phyloP scores from a whole-genome alignment of 2,329 filamentous ascomycete genomes.

The Sporothrix variecibatus region DNA sequence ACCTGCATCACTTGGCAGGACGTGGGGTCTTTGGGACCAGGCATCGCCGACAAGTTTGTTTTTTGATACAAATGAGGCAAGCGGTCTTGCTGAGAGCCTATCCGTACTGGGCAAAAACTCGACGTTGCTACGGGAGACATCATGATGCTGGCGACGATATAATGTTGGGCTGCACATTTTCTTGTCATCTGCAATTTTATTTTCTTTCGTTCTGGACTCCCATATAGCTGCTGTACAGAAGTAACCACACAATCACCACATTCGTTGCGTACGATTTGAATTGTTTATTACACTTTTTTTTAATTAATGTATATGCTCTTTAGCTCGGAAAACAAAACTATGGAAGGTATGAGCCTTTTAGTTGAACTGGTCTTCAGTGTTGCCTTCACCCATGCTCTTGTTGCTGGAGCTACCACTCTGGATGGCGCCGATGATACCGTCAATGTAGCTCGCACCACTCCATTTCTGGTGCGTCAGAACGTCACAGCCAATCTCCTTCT shows the following conservation, averaged over 20 bases:
- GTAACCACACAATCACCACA: too few species aligned
- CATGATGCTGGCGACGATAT: neutral
- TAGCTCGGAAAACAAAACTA: neutral
- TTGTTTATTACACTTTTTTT: too few species aligned
- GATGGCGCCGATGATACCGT: conserved; percentile 85
- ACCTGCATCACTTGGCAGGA: conserved; percentile 8
- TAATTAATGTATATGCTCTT: neutral
- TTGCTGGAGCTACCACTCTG: conserved; percentile 87
- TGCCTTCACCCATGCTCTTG: conserved; percentile 93
- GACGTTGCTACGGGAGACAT: neutral
- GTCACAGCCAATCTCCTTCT: conserved; percentile 89
- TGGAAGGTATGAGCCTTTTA: conserved; percentile 2
- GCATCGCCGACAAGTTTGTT: neutral
- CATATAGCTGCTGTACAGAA: too few species aligned
- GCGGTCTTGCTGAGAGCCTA: neutral
- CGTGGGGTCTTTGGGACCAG: neutral
- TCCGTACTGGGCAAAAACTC: neutral
- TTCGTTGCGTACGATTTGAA: too few species aligned
- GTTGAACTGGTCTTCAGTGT: conserved; percentile 73
- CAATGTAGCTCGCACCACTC: conserved; percentile 71
- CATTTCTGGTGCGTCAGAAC: conserved; percentile 95
- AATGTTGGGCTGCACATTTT: too few species aligned
- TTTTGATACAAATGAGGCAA: neutral
- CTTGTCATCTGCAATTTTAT: too few species aligned
- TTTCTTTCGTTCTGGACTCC: too few species aligned